These are phyloP conservation scores for Lasiodiplodia hormozganensis DNA, from an alignment of 2,329 filamentous ascomycete genomes.

Conservation along the genomic window DNA sequence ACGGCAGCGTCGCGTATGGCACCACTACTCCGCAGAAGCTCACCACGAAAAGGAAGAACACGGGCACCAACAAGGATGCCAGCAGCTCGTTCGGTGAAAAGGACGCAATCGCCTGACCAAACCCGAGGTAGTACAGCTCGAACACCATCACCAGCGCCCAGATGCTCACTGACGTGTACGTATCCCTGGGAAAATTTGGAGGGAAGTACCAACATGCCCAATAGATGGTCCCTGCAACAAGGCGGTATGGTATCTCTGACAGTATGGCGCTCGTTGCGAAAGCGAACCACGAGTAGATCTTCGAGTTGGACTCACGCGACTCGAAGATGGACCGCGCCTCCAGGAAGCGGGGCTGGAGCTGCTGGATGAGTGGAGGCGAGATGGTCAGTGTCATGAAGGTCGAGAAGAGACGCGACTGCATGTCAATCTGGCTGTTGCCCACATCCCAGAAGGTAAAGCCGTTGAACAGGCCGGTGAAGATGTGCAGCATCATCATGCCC, in stretches of 20 bases:
- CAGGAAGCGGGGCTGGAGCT: conserved; percentile 76
- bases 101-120: conserved; percentile 72
- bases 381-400: conserved; percentile 81
- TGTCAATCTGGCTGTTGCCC: conserved; percentile 49
- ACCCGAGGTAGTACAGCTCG: conserved; percentile 69
- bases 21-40: conserved; percentile 79
- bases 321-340: conserved; percentile 71
- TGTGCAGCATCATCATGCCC: conserved; percentile 66
- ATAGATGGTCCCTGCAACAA: conserved; percentile 70
- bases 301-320: conserved; percentile 75
- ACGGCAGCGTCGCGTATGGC: conserved; percentile 66
- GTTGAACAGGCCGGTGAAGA: conserved; percentile 58
- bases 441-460: conserved; percentile 58
- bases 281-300: conserved; percentile 79
- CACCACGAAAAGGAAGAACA: conserved; percentile 74
- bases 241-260: conserved; percentile 73
- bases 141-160: conserved; percentile 72
- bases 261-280: conserved; percentile 71
- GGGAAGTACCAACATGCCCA: conserved; percentile 62
- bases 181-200: conserved; percentile 59
- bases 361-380: conserved; percentile 75
- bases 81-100: conserved; percentile 71
- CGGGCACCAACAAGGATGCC: conserved; percentile 69
- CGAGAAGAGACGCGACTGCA: conserved; percentile 71
- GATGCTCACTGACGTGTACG: conserved; percentile 66